Base-by-base conservation (phyloP, 164 flowering plant genomes). In the Magnolia officinalis region DNA sequence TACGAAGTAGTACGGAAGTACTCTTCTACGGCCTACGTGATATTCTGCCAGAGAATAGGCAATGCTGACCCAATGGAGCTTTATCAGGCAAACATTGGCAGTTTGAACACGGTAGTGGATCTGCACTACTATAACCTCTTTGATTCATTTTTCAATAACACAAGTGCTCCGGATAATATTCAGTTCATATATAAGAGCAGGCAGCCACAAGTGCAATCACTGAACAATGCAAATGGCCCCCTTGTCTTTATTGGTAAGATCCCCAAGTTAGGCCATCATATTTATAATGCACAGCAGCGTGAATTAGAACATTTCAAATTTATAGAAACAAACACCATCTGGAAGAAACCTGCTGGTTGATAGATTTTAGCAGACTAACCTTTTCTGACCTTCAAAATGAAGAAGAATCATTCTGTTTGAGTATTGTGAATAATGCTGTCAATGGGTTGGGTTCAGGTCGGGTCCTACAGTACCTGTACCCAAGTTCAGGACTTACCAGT, bases 121-220 rank as follows among this genome's bases (percentile, higher is more conserved):
- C 80, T 92, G 86, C 98, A 94, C 78, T 92, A 87, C 85, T 94
- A 94, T 85, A 92, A 89, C 83, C 91, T 94, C 45, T 94, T 92
- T 72, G 91, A 92, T 73, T 49, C 75, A 20, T 89, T 74, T 74
- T 94, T 92, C 66, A 76, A 65, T 68, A 90, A 92, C 73, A 73
- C 89, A 91, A 94, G 87, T 65, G 37, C 83, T 18, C 68, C 11
- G 50, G 95, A 91, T 55, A 89, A 92, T 72, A 90, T 92, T 63
- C 78, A 88, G 65, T 88, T 80, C 82, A 83, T 94, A 78, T 88
- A 85, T 80, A 85, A 87, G 74, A 89, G 80, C 78, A 88, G 98
- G 79, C 80, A 87, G 79, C 21, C 85, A 51, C 93, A 92, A 80
- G 26, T 94, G 65, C 85, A 87, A 74, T 85, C 90, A 71, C 75